Conservation (phyloP, 192 early-diverging fungal genomes). For the Coemansia javaensis region DNA sequence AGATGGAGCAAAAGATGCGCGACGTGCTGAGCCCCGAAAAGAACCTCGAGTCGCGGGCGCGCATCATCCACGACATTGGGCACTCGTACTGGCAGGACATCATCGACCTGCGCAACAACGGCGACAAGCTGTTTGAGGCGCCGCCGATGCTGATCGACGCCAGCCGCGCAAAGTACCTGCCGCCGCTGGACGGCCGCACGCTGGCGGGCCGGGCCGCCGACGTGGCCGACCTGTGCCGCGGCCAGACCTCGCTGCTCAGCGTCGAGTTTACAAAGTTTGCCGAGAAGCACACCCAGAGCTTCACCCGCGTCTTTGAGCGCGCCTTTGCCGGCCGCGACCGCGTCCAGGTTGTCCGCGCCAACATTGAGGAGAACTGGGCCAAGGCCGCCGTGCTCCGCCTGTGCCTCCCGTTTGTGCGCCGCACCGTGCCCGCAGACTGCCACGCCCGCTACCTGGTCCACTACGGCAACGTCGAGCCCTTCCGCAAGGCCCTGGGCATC, state of each 20-base stretch:
- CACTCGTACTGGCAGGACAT: constrained; percentile 51
- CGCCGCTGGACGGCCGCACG: constrained; percentile 40
- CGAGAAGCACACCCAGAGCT: constrained; percentile 44
- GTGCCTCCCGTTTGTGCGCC: constrained; percentile 33
- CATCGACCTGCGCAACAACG: constrained; percentile 48
- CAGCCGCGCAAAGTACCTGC: constrained; percentile 30
- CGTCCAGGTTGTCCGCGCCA: constrained; percentile 42
- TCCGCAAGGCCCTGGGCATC: constrained; percentile 39
- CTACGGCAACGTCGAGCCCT: constrained; percentile 41
- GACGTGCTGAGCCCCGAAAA: constrained; percentile 45
- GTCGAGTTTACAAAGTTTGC: constrained; percentile 50
- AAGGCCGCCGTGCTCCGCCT: constrained; percentile 40
- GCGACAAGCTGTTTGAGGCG: constrained; percentile 48
- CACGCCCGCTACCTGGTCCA: constrained; percentile 34
- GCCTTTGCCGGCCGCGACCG: constrained; percentile 9
- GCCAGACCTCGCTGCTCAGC: constrained; percentile 35
- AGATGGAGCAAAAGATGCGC: constrained; percentile 29
- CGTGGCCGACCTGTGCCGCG: constrained; percentile 21
- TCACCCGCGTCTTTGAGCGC: constrained; percentile 27
- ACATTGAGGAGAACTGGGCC: constrained; percentile 50
- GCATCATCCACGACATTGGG: constrained; percentile 44
- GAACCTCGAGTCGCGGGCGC: constrained; percentile 46
- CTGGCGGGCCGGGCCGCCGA: constrained; percentile 19
- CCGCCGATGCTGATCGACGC: constrained; percentile 32
- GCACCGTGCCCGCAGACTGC: constrained; percentile 21